These are phyloP conservation scores for Fusarium citri DNA, from an alignment of 2,329 filamentous ascomycete species.

Conservation along the genomic window DNA sequence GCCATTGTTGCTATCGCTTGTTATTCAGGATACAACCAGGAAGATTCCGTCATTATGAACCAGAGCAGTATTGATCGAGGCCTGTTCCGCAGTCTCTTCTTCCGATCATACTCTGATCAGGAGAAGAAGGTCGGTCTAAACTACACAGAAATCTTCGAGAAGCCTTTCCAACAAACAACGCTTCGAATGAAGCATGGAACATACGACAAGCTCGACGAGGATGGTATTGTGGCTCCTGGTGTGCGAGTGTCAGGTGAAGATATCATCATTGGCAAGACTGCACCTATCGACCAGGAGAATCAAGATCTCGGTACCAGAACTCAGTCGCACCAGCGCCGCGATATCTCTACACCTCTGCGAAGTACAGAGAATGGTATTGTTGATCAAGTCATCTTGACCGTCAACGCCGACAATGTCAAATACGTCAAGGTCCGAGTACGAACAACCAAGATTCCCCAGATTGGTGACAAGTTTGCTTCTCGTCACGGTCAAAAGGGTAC, in stretches of 20 bases:
- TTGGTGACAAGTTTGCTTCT: conserved; percentile 99
- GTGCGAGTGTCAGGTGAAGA: conserved; percentile 96
- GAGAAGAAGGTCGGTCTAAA: conserved; percentile 97
- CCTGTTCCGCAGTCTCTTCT: conserved; percentile 97
- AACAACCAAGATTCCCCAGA: conserved; percentile 98
- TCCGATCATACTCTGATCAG: conserved; percentile 95
- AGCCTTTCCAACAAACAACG: conserved; percentile 88
- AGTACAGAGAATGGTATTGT: conserved; percentile 98
- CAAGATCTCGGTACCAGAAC: conserved; percentile 95
- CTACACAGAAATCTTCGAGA: conserved; percentile 94
- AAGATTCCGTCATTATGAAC: conserved; percentile 99
- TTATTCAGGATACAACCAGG: conserved; percentile 99
- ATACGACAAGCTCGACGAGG: conserved; percentile 97
- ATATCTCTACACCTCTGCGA: conserved; percentile 93
- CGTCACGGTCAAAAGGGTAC: conserved; percentile 99
- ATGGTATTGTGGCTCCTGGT: conserved; percentile 93
- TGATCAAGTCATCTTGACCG: conserved; percentile 92
- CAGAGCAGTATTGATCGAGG: conserved; percentile 98
- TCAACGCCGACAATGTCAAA: conserved; percentile 91
- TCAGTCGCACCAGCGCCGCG: conserved; percentile 89
- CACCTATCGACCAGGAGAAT: conserved; percentile 90
- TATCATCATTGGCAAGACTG: conserved; percentile 99
- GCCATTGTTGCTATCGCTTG: conserved; percentile 97
- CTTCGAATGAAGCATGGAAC: conserved; percentile 93
- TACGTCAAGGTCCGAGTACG: conserved; percentile 98